phyloP scores from a whole-genome alignment of 805 yeast species.

The Ascoidea tarda region DNA sequence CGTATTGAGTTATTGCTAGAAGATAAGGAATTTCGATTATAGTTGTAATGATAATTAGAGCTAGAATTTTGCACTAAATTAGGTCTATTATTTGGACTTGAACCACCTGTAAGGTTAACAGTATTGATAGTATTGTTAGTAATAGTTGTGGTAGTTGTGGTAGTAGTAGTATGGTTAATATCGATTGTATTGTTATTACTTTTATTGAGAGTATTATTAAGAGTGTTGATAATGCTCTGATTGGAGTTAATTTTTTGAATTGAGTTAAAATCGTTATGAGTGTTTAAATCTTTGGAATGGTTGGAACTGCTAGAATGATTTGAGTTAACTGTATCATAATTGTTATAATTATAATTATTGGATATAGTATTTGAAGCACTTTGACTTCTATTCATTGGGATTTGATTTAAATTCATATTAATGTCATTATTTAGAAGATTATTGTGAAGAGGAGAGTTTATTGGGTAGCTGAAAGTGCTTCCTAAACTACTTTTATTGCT shows the following conservation, averaged over 20 bases:
- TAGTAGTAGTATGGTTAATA: neutral
- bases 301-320: neutral
- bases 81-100: neutral
- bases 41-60: too few relatives aligned
- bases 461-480: neutral
- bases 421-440: neutral
- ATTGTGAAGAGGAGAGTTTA: neutral
- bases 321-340: neutral
- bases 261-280: too few relatives aligned
- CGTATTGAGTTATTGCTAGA: too few relatives aligned
- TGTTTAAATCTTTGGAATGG: neutral
- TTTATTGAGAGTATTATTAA: neutral
- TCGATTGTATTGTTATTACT: neutral
- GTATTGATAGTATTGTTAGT: too few relatives aligned
- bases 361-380: neutral
- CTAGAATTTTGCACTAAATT: neutral
- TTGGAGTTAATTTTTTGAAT: neutral
- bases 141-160: neutral
- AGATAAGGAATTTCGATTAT: too few relatives aligned
- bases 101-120: neutral
- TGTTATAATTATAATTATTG: too few relatives aligned
- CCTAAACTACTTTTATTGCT: neutral
- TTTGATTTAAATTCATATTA: too few relatives aligned
- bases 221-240: neutral
- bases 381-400: neutral